These are phyloP conservation scores for Cymbidium sinense DNA, from an alignment of 106 monocot species.

Conservation along the genomic window DNA sequence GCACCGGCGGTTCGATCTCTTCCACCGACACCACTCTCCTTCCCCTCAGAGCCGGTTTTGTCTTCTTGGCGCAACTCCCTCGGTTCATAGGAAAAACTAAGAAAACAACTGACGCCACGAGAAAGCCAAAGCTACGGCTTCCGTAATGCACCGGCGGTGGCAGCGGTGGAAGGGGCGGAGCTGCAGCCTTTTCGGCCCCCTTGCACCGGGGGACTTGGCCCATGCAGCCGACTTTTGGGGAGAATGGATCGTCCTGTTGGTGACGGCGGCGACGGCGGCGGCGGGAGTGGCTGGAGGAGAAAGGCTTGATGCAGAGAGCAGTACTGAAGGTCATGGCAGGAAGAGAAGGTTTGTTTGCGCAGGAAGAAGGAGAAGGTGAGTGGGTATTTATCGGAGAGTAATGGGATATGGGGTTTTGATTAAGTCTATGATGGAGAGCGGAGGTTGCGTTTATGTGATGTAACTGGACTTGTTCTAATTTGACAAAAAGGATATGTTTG, in stretches of 20 bases:
- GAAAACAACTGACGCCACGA: not conserved
- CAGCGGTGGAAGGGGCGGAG: not conserved
- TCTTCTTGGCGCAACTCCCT: not conserved
- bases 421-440: not conserved
- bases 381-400: not conserved
- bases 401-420: not conserved
- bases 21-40: not conserved
- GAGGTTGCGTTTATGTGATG: not conserved
- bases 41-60: not conserved
- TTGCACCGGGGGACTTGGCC: slow-evolving; percentile 23
- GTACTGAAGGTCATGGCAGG: not conserved
- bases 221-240: slow-evolving; percentile 34
- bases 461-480: too few species aligned
- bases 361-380: not conserved
- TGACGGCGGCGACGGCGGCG: not conserved
- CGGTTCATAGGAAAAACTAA: not conserved
- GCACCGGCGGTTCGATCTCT: not conserved
- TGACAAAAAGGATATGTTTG: too few species aligned
- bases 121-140: not conserved
- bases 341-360: not conserved
- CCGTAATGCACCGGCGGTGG: not conserved
- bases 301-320: not conserved
- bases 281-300: not conserved
- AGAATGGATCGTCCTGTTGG: slow-evolving; percentile 7
- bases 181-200: too few species aligned